Evolutionary conservation across 306 rosid species (phyloP), one percentile per base, ranked within the genome.

Genomic region (Quercus variabilis): DNA sequence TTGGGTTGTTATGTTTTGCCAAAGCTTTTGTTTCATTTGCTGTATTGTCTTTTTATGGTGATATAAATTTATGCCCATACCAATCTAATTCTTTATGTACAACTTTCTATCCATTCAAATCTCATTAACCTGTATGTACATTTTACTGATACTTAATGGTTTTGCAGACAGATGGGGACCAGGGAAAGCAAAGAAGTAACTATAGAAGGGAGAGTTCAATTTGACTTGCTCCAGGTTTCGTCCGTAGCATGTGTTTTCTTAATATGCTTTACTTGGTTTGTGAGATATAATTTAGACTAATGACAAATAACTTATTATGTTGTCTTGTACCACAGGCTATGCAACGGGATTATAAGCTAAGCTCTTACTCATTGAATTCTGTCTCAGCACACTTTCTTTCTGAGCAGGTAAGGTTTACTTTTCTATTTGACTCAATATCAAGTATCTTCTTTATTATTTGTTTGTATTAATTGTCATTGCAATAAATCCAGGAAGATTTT

Each of bases 311-410:
- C 79, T 85, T 84, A 55, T 28, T 74, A 73, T 59, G 63, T 67
- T 83, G 21, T 82, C 69, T 81, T 77, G 31, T 70, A 67, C 63
- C 78, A 83, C 81, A 95, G 98, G 96, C 68, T 79, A 76, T 95
- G 93, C 99, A 95, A 85, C 90, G 98, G 23, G 98, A 95, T 83
- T 89, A 95, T 80, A 95, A 95, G 78, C 79, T 95, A 82, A 95
- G 99, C 87, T 95, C 99, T 5, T 95, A 95, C 85, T 95, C 99
- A 2, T 83, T 95, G 87, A 95, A 95, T 85, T 95, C 97, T 76
- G 99, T 95, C 80, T 95, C 98, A 1, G 92, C 99, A 21, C 97
- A 93, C 82, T 95, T 95, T 83, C 99, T 95, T 75, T 93, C 98
- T 19, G 98, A 95, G 88, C 98, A 95, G 94, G 99, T 90, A 81